Percentiles rank a stretch among this genome's conserved stretches.
Conservation (phyloP, 352 stramenopile species). For the Pythium sukuiense region DNA sequence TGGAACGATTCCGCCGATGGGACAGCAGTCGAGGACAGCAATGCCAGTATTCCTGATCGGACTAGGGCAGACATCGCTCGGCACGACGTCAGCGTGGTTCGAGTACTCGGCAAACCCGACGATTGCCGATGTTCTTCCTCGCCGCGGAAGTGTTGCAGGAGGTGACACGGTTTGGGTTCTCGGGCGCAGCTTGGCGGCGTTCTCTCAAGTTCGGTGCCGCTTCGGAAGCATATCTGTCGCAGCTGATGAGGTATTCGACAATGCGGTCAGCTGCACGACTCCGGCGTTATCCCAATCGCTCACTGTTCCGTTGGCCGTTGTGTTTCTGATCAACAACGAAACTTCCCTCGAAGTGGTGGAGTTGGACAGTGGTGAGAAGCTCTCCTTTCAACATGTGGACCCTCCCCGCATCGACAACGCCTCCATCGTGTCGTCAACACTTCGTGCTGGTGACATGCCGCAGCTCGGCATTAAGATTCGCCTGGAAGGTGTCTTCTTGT, state of each 20-base stretch:
- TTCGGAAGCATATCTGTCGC: slow-evolving; percentile 12
- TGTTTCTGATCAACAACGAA: not conserved
- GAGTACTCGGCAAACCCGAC: slow-evolving; percentile 11
- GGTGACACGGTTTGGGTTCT: slow-evolving; percentile 16
- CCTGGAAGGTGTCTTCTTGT: not conserved
- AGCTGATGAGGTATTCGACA: slow-evolving; percentile 13
- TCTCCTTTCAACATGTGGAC: not conserved
- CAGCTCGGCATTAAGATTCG: slow-evolving; percentile 5
- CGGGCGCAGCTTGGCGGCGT: slow-evolving; percentile 18
- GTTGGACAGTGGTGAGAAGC: not conserved
- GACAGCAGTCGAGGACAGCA: not conserved
- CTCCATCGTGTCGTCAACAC: not conserved
- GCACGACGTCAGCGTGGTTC: slow-evolving; percentile 12
- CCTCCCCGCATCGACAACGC: not conserved
- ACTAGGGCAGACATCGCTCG: slow-evolving; percentile 1
- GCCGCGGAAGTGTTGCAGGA: slow-evolving; percentile 1
- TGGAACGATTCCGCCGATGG: slow-evolving; percentile 8
- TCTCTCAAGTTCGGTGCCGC: slow-evolving; percentile 10
- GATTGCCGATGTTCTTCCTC: not conserved
- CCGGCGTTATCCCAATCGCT: not conserved
- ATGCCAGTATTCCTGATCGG: slow-evolving; percentile 10
- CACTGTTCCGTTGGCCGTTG: not conserved
- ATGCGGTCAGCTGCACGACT: slow-evolving; percentile 16
- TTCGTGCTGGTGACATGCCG: not conserved
- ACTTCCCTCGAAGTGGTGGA: slow-evolving; percentile 4